phyloP scores from a whole-genome alignment of 2,329 filamentous ascomycete species.

The Fusarium nematophilum region DNA sequence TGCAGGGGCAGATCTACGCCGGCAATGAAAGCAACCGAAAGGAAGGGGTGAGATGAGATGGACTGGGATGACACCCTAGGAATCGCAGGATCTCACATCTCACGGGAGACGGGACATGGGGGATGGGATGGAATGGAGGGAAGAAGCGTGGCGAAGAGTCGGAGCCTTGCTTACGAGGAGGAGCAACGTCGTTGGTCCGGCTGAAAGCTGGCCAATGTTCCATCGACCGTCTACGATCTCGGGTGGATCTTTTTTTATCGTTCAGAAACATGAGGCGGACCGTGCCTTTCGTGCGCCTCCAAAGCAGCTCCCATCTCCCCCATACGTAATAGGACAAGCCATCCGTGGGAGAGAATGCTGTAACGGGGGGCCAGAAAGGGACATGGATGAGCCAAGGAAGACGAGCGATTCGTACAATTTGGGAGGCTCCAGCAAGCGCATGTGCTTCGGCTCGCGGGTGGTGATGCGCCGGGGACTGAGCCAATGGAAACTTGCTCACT shows the following conservation, averaged over 20 bases:
- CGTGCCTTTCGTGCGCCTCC: constrained; percentile 27
- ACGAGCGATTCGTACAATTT: constrained; percentile 11
- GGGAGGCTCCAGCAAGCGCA: constrained; percentile 11
- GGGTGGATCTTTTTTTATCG: no score
- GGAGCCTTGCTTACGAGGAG: constrained; percentile 8
- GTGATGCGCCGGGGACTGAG: constrained; percentile 35
- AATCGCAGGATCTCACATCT: no score
- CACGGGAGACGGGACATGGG: constrained; percentile 26
- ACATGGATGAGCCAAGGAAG: constrained; percentile 18
- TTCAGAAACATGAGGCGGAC: no score
- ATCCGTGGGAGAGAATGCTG: neutral
- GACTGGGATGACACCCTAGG: no score
- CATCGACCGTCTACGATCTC: no score
- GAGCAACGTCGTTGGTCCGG: constrained; percentile 17
- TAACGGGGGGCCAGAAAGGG: neutral
- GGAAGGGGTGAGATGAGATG: constrained; percentile 20
- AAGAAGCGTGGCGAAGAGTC: constrained; percentile 21
- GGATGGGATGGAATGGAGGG: constrained; percentile 9
- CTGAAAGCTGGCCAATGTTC: constrained; percentile 6
- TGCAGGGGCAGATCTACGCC: neutral
- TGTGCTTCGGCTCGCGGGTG: constrained; percentile 32
- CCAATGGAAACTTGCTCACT: constrained; percentile 63
- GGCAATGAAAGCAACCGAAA: constrained; percentile 1
- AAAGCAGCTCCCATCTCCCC: no score
- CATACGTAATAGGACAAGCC: neutral